phyloP scores from a whole-genome alignment of 768 basidiomycete genomes.

The Galerina marginata region DNA sequence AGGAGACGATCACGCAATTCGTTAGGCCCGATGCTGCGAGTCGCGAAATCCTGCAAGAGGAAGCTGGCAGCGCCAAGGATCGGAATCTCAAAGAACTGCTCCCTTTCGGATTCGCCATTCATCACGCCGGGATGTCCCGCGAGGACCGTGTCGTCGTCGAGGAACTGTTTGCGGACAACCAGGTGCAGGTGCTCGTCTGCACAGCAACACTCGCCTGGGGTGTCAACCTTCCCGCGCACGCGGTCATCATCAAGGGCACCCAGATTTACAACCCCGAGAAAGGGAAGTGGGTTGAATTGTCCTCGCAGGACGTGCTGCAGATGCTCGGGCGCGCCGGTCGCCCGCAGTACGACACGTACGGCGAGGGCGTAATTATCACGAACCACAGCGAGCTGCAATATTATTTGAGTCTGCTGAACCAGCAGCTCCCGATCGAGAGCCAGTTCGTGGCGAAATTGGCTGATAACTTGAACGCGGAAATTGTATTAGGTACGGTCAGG shows the following conservation, averaged over 20 bases:
- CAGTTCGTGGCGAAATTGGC: constrained; percentile 93
- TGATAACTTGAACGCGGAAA: constrained; percentile 96
- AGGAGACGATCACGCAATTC: constrained; percentile 95
- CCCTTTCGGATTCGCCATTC: constrained; percentile 97
- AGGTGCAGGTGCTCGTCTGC: constrained; percentile 92
- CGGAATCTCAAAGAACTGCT: constrained; percentile 84
- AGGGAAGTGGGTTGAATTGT: constrained; percentile 95
- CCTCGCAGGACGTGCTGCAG: constrained; percentile 94
- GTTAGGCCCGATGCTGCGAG: constrained; percentile 93
- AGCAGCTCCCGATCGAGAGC: constrained; percentile 96
- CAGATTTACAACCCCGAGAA: constrained; percentile 99
- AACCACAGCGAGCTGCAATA: constrained; percentile 97
- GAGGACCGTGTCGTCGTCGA: constrained; percentile 93
- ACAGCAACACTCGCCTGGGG: constrained; percentile 99
- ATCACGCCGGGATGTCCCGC: constrained; percentile 95
- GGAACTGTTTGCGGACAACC: constrained; percentile 91
- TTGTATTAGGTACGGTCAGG: constrained; percentile 92
- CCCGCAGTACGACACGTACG: constrained; percentile 96
- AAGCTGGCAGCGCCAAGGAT: constrained; percentile 84
- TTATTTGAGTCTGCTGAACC: constrained; percentile 93
- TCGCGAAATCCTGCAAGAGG: constrained; percentile 86
- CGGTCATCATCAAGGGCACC: constrained; percentile 99
- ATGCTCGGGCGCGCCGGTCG: constrained; percentile 98
- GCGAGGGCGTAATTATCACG: constrained; percentile 98
- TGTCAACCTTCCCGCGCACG: constrained; percentile 96